phyloP scores from a whole-genome alignment of 345 rosid genomes.

The Odontarrhena argentea region DNA sequence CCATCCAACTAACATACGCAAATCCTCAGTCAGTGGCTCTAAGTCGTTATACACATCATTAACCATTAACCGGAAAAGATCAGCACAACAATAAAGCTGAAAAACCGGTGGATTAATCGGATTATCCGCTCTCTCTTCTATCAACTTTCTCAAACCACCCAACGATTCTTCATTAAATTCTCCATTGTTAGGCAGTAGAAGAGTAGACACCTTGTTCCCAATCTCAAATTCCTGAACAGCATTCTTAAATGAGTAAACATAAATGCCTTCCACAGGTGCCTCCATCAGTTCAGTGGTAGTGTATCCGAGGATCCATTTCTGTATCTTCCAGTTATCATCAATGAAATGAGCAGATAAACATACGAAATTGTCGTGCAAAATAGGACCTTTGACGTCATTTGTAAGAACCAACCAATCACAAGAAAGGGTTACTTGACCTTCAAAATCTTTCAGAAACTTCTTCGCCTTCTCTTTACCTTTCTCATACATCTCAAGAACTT shows the following conservation, averaged over 20 bases:
- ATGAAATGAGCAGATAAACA: conserved; percentile 34
- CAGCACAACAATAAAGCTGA: conserved; percentile 25
- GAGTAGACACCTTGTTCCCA: conserved; percentile 19
- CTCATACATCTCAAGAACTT: conserved; percentile 11
- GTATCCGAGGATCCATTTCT: conserved; percentile 22
- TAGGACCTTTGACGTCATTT: background rate
- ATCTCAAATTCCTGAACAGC: conserved; percentile 33
- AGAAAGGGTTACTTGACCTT: conserved; percentile 28
- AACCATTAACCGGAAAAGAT: conserved; percentile 32
- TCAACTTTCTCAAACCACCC: conserved; percentile 16
- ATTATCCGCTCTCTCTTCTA: conserved; percentile 12
- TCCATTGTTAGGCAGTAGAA: background rate
- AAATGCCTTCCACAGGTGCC: background rate
- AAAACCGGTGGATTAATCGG: conserved; percentile 6
- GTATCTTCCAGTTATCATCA: conserved; percentile 34
- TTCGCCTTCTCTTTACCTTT: conserved; percentile 10
- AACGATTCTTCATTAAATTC: conserved; percentile 18
- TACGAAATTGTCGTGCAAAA: conserved; percentile 24
- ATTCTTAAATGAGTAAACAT: background rate
- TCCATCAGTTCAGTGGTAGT: background rate
- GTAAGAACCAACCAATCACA: conserved; percentile 23
- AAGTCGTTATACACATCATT: background rate
- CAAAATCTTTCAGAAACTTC: conserved; percentile 25
- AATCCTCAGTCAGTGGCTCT: background rate
- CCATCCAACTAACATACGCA: conserved; percentile 35